These are phyloP conservation scores for Ogataea methanolica DNA, from an alignment of 805 yeast genomes.

Conservation along the genomic window DNA sequence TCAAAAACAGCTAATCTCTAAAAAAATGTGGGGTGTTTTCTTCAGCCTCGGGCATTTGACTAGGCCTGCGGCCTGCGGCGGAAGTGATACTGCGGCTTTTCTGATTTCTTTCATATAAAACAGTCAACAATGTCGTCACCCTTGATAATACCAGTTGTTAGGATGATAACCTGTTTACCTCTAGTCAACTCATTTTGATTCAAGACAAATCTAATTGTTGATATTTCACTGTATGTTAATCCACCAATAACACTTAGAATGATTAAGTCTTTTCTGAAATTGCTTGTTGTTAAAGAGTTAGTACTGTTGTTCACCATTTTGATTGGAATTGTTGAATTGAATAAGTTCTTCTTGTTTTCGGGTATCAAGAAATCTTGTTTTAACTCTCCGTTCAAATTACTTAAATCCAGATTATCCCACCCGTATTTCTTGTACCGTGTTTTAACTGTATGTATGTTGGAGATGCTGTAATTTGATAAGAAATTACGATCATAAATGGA, in stretches of 20 bases:
- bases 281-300: too few species aligned
- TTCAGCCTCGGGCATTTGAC: too few species aligned
- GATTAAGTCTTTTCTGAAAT: slow-evolving; percentile 23
- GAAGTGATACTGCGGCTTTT: neutral
- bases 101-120: slow-evolving; percentile 5
- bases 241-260: slow-evolving; percentile 76
- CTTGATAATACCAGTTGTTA: slow-evolving; percentile 42
- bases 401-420: slow-evolving; percentile 36
- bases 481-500: slow-evolving; percentile 56
- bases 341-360: slow-evolving; percentile 24
- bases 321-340: slow-evolving; percentile 22
- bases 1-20: too few species aligned
- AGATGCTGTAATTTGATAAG: slow-evolving; percentile 29
- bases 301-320: slow-evolving; percentile 13
- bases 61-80: too few species aligned
- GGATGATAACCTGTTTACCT: slow-evolving; percentile 35
- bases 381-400: slow-evolving; percentile 37
- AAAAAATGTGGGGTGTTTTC: too few species aligned
- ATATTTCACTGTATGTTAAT: slow-evolving; percentile 76
- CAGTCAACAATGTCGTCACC: slow-evolving; percentile 30
- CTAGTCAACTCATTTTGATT: slow-evolving; percentile 30
- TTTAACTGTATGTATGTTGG: slow-evolving; percentile 21
- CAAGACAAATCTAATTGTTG: slow-evolving; percentile 63
- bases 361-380: slow-evolving; percentile 28
- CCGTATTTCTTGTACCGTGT: slow-evolving; percentile 34